These are phyloP conservation scores for Fusarium sp. DNA, from an alignment of 2,329 filamentous ascomycete genomes.

Conservation along the genomic window DNA sequence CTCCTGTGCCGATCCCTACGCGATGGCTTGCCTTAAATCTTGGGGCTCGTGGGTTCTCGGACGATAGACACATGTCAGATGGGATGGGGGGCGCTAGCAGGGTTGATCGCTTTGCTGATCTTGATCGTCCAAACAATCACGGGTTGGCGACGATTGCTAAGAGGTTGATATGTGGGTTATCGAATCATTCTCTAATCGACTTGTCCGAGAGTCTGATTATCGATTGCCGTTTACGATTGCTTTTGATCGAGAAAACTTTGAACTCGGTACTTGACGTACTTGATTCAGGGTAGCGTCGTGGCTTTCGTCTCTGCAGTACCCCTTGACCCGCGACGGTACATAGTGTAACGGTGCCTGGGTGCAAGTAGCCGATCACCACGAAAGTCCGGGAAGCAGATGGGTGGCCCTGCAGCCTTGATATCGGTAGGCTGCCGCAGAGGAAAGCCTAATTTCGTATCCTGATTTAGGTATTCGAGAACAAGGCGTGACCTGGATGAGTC, in stretches of 20 bases:
- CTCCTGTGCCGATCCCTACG: conserved; percentile 44
- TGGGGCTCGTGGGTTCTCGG: conserved; percentile 47
- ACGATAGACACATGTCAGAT: conserved; percentile 50
- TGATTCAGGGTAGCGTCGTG: conserved; percentile 14
- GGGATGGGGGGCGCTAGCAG: conserved; percentile 46
- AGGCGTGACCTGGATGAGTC: neutral
- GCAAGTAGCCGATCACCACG: conserved; percentile 29
- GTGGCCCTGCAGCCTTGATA: conserved; percentile 24
- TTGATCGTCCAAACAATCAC: conserved; percentile 41
- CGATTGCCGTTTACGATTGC: conserved; percentile 1
- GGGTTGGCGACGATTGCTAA: conserved; percentile 9
- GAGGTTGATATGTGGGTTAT: conserved; percentile 38
- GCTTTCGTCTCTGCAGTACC: neutral
- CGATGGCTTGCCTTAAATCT: conserved; percentile 44
- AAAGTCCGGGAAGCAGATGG: conserved; percentile 16
- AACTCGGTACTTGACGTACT: conserved; percentile 4
- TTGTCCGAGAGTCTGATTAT: conserved; percentile 12
- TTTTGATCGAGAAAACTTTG: conserved; percentile 9
- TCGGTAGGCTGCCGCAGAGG: conserved; percentile 35
- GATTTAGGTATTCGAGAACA: conserved; percentile 27
- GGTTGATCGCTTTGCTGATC: conserved; percentile 45
- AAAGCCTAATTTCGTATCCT: conserved; percentile 41
- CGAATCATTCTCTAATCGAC: conserved; percentile 30
- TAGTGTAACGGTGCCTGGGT: conserved; percentile 34
- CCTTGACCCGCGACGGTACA: conserved; percentile 9